These are phyloP conservation scores for Cladosporium sp. DNA, from an alignment of 2,329 filamentous ascomycete species.

Conservation along the genomic window DNA sequence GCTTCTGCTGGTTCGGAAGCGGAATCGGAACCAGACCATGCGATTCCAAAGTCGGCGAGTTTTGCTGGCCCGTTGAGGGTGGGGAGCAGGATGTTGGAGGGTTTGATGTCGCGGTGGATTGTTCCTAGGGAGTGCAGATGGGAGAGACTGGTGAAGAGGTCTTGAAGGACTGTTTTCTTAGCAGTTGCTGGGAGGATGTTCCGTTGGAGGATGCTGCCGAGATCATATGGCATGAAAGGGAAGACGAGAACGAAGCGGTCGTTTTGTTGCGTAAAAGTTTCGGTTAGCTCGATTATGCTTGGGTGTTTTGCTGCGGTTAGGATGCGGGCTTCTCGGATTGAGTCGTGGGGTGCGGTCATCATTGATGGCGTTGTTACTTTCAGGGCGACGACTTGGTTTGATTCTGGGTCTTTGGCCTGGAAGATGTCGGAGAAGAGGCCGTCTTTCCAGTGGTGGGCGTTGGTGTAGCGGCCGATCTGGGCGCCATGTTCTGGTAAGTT, in stretches of 20 bases:
- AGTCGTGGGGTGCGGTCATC: conserved; percentile 76
- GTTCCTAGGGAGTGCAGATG: conserved; percentile 71
- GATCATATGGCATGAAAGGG: conserved; percentile 72
- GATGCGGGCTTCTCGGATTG: conserved; percentile 72
- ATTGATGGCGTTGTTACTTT: conserved; percentile 77
- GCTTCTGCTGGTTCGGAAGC: conserved; percentile 57
- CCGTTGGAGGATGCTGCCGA: conserved; percentile 60
- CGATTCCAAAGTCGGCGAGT: conserved; percentile 87
- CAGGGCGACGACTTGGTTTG: conserved; percentile 55
- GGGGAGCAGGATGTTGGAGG: conserved; percentile 63
- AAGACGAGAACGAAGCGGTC: conserved; percentile 75
- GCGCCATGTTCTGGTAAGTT: conserved; percentile 32
- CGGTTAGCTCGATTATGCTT: conserved; percentile 63
- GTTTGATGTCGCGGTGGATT: conserved; percentile 91
- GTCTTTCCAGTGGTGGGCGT: conserved; percentile 53
- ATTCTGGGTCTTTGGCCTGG: conserved; percentile 49
- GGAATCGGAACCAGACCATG: conserved; percentile 63
- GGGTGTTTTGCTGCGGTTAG: conserved; percentile 55
- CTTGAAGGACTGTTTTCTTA: conserved; percentile 52
- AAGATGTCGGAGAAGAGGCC: conserved; percentile 84
- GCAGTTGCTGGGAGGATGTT: conserved; percentile 23
- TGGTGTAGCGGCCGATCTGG: conserved; percentile 52
- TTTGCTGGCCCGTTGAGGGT: conserved; percentile 61
- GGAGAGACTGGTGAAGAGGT: conserved; percentile 65
- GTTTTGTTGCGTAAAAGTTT: conserved; percentile 65